Base-by-base conservation (phyloP, 768 basidiomycete genomes). In the Leucocoprinus sp. region DNA sequence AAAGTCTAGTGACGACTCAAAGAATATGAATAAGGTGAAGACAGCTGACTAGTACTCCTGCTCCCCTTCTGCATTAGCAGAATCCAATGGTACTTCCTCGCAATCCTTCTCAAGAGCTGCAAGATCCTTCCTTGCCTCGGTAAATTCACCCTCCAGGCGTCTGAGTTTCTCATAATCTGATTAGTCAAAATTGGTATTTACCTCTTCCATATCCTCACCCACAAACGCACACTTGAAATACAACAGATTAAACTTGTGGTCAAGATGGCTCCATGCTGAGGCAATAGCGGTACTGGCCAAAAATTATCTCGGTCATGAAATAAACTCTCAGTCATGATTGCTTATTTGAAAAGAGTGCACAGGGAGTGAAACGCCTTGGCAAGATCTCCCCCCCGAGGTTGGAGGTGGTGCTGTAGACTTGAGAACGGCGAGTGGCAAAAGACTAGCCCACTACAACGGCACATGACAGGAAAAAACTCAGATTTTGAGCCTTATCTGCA, bases 51-150 rank as follows among this genome's bases (percentile, higher is more conserved):
- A 80, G 53, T 77, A 77, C 54, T 78, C 77, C 45, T 63, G 71
- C 56, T 73, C 73, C 52, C 72, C 70, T 48, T 72, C 74, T 21
- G 59, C 69, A 49, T 74, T 72, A 29, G 68, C 71, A 27, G 72
- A 73, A 56, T 74, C 74, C 23, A 65, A 69, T 52, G 71, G 73
- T 57, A 76, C 91, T 62, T 96, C 90, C 63, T 91, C 89, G 57
- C 91, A 93, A 54, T 92, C 91, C 66, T 92, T 96, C 75, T 97
- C 95, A 44, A 99, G 81, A n/a, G 95, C 95, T n/a, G 95, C 96
- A 48, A 99, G 83, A 64, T 99, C 95, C 70, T 99, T 95, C 50
- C 95, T 86, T 15, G 95, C 95, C 71, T 97, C 95, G 15, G 91
- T 93, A 72, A 98, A 97, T 70, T 99, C 95, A 63, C 95, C 95